These are phyloP conservation scores for Paracorniculantispora psalliotae DNA, from an alignment of 2,329 filamentous ascomycete species.

Conservation along the genomic window DNA sequence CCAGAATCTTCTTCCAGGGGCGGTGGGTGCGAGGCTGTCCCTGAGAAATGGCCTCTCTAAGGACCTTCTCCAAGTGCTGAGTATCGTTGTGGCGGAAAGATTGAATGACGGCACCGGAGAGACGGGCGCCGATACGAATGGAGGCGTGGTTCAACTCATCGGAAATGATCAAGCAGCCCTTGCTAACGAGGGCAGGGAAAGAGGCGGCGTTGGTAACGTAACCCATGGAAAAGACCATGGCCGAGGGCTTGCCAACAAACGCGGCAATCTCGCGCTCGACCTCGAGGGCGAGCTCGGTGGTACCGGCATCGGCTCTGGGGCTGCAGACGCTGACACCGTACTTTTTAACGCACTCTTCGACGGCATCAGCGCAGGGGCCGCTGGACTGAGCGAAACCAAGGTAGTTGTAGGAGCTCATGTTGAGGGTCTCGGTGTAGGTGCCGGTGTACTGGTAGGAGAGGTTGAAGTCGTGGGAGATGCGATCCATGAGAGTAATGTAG, in stretches of 20 bases:
- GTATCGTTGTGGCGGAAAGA: slow-evolving; percentile 99
- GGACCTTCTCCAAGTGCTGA: slow-evolving; percentile 73
- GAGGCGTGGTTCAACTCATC: slow-evolving; percentile 98
- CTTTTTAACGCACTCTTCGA: slow-evolving; percentile 78
- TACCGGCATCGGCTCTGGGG: slow-evolving; percentile 77
- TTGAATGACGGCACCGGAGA: slow-evolving; percentile 89
- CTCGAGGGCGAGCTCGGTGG: slow-evolving; percentile 79
- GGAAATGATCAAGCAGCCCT: slow-evolving; percentile 90
- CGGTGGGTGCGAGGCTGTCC: slow-evolving; percentile 97
- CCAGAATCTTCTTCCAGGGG: slow-evolving; percentile 98
- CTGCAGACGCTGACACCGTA: slow-evolving; percentile 82
- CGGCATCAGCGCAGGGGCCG: slow-evolving; percentile 89
- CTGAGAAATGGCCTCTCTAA: slow-evolving; percentile 91
- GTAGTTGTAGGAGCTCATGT: slow-evolving; percentile 99
- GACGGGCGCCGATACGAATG: slow-evolving; percentile 88
- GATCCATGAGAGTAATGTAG: slow-evolving; percentile 88
- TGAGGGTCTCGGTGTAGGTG: slow-evolving; percentile 88
- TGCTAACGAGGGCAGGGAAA: slow-evolving; percentile 87
- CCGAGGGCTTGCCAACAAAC: slow-evolving; percentile 89
- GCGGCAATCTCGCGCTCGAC: slow-evolving; percentile 84
- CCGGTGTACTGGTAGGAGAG: slow-evolving; percentile 83
- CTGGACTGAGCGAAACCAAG: slow-evolving; percentile 97
- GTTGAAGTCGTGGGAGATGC: slow-evolving; percentile 88
- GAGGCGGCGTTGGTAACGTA: slow-evolving; percentile 93
- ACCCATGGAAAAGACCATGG: slow-evolving; percentile 99